A percentile compares a stretch with the other conserved stretches of the same genome.
Conservation (phyloP, 768 basidiomycete genomes). For the Phlebiopsis flavidoalba region DNA sequence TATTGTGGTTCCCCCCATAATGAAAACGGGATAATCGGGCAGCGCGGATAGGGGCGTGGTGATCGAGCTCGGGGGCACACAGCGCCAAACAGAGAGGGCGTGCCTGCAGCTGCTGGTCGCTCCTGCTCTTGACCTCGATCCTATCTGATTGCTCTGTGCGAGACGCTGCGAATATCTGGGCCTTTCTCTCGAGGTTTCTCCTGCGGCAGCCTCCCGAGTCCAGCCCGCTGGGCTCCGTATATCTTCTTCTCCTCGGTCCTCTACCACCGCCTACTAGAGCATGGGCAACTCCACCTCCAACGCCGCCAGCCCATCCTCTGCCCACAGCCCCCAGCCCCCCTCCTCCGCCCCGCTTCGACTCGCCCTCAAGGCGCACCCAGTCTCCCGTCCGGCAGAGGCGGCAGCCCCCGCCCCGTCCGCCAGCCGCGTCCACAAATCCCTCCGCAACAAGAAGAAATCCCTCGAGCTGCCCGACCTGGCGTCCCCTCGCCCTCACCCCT, state of each 20-base stretch:
- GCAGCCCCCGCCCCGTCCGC: slow-evolving; percentile 15
- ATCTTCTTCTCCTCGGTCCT: slow-evolving; percentile 3
- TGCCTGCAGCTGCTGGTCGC: background rate
- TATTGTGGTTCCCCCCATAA: background rate
- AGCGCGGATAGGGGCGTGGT: background rate
- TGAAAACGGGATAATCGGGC: background rate
- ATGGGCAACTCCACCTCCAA: slow-evolving; percentile 18
- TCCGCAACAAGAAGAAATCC: slow-evolving; percentile 65
- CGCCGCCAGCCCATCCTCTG: slow-evolving; percentile 6
- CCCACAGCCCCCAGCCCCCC: background rate
- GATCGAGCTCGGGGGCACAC: background rate
- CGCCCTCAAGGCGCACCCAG: slow-evolving; percentile 16
- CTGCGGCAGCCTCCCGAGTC: slow-evolving; percentile 6
- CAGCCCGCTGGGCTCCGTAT: slow-evolving; percentile 2
- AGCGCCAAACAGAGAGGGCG: background rate
- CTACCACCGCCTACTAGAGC: slow-evolving; percentile 2
- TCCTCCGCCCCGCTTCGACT: slow-evolving; percentile 8
- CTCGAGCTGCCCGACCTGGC: slow-evolving; percentile 75
- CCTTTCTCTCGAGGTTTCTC: slow-evolving; percentile 15
- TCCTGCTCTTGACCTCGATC: background rate
- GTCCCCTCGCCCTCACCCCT: slow-evolving; percentile 41
- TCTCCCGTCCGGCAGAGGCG: slow-evolving; percentile 22
- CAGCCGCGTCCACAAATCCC: slow-evolving; percentile 45
- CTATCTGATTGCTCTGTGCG: too few species aligned
- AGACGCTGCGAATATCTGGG: too few species aligned